Evolutionary conservation across 2,329 filamentous ascomycete genomes (phyloP).

Genomic region (Aspergillus terreus): DNA sequence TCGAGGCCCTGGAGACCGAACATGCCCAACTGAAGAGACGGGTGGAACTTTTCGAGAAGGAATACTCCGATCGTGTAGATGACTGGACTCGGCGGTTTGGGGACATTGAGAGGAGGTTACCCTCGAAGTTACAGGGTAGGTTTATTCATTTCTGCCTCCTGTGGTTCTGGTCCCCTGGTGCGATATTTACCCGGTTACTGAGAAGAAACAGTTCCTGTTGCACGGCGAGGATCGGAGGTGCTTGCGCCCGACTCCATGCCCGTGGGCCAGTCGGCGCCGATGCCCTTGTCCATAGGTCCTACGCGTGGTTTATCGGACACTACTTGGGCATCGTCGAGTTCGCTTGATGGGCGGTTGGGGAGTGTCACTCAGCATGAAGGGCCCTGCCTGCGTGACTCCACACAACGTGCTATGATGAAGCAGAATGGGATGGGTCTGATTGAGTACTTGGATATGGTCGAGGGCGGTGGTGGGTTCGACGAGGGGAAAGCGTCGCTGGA

Average conservation of each 20-base stretch:
- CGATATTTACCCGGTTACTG: neutral
- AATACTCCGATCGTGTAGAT: neutral
- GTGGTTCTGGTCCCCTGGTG: too few species aligned
- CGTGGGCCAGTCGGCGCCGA: neutral
- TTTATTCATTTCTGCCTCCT: neutral
- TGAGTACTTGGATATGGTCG: constrained; percentile 20
- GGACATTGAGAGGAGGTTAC: too few species aligned
- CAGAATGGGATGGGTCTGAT: constrained; percentile 21
- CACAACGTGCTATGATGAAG: constrained; percentile 3
- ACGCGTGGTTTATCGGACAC: constrained; percentile 9
- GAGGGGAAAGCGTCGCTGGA: constrained; percentile 9
- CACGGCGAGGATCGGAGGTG: neutral
- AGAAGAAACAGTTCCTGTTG: neutral
- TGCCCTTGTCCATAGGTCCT: neutral
- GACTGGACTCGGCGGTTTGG: neutral
- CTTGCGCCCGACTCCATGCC: constrained; percentile 17
- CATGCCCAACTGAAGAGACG: constrained; percentile 1
- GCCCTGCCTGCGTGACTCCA: neutral
- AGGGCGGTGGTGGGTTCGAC: neutral
- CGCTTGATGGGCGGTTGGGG: neutral
- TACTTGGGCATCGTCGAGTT: constrained; percentile 8
- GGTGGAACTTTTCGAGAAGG: neutral
- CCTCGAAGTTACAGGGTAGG: too few species aligned
- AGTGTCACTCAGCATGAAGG: neutral
- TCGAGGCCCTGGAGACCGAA: constrained; percentile 4